Evolutionary conservation across 805 yeast genomes (phyloP), one percentile per base, ranked within the genome.

Genomic region (Zygosaccharomyces bisporus): DNA sequence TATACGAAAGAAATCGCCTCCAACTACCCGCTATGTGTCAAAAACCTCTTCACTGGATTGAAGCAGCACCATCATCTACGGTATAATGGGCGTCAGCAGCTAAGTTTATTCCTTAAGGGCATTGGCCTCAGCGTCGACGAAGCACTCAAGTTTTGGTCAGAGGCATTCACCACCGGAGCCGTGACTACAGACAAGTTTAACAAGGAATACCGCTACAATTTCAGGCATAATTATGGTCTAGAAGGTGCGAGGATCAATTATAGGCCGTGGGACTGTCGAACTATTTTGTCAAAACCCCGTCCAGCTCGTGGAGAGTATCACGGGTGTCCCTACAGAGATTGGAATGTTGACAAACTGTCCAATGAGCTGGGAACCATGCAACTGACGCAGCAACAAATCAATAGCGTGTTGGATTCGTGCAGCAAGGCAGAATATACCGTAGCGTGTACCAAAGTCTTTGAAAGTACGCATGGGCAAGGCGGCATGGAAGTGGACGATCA

Each of bases 241-340:
- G 96, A 87, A 67, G 99, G 99, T 54, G 83, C 83, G 9, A 71
- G 96, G 48, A 83, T 80, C 56, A 86, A 88, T 55, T 89, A 88
- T 66, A 77, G 78, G 56, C 95, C 98, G 3, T 77, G 84, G 83
- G 85, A 82, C 60, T 93, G 97, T 69, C 76, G 79, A 31, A 80
- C 83, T 1, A 87, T 93, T 33, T 64, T 87, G 46, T 72, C 79
- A 20, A 81, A 81, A 53, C 87, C 88, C 6, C 76, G 81, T 51
- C 89, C 95, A 0, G 70, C 71, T 8, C 72, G 75, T 38, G 75
- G 73, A 33, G 95, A 90, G 53, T 76, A 69, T 47, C 96, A 91
- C 60, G 99, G 99, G 2, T 91, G 98, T 65, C 97, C 98, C 4
- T 93, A 86, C 66, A 71, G 95, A 43, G 91, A 85, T 56, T 69